Evolutionary conservation across 2,329 filamentous ascomycete genomes (phyloP), one percentile per base, ranked within the genome.

Genomic region (Aspergillus sp.): DNA sequence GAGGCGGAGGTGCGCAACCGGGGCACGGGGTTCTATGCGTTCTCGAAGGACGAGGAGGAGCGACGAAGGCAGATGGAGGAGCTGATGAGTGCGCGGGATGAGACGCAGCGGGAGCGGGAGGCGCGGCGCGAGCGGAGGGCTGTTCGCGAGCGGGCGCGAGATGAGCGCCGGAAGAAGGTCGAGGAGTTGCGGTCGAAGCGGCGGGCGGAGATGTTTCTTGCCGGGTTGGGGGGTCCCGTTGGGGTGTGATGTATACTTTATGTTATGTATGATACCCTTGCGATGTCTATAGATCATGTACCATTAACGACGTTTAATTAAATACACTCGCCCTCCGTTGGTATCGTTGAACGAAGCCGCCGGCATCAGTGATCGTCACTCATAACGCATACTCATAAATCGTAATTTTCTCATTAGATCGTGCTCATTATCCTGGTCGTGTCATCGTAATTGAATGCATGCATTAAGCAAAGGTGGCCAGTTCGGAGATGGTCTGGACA

Each of bases 21-120:
- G 64, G 94, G 94, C 3, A 89, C 89, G 0, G 94, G 89, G 0
- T 99, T 97, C 74, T 97, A 91, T 76, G 86, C 88, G 52, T 97
- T 99, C 68, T 90, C 87, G 53, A 83, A 82, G 59, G 88, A 96
- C 70, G 86, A 88, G 65, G 85, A 82, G 59, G 77, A 79, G 58
- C 73, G 82, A 45, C 78, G 86, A 66, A 72, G 73, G 63, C 89
- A 97, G 78, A 96, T 97, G 89, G 80, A 83, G 59, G 81, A 79
- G 42, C 75, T 97, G 50, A 81, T 84, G 58, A 77, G 79, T 61
- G 86, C 91, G 69, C 78, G 89, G 53, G 73, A 77, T 56, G 82
- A 84, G 65, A 94, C 89, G 47, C 87, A 91, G 71, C 75, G 78
- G 49, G 81, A 81, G 61, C 77, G 88, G 53, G 72, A 72, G 55